Evolutionary conservation across 148 eudicot species (phyloP).

Genomic region (Selenicereus undatus): DNA sequence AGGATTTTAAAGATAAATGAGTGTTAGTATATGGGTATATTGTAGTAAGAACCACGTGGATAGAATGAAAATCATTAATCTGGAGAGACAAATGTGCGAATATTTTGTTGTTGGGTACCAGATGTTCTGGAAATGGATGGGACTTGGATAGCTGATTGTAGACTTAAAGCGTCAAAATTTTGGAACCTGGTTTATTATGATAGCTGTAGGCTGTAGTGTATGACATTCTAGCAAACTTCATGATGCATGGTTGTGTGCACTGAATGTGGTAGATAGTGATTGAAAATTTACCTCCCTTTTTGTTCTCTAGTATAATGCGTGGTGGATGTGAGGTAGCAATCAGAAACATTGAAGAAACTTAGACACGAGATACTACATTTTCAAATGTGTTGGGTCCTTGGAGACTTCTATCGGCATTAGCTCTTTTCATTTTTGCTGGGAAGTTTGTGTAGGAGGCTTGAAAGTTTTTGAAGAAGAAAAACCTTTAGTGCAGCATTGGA

Average conservation of each 20-base stretch:
- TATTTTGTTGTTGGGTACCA: not conserved
- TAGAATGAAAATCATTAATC: not conserved
- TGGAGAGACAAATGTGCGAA: not conserved
- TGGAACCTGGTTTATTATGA: not conserved
- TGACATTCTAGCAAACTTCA: not conserved
- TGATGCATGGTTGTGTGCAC: not conserved
- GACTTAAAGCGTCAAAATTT: not conserved
- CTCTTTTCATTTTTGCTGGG: not conserved
- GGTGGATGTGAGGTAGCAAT: not conserved
- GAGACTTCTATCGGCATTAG: not conserved
- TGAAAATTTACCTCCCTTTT: not conserved
- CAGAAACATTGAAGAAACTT: not conserved
- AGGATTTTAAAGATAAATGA: not conserved
- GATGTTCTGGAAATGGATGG: not conserved
- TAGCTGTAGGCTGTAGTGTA: not conserved
- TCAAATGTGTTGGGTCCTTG: not conserved
- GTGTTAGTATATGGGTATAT: not conserved
- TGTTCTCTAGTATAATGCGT: not conserved
- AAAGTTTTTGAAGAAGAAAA: not conserved
- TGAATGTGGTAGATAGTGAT: not conserved
- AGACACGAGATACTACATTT: not conserved
- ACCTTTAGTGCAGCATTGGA: not conserved
- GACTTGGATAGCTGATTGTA: not conserved
- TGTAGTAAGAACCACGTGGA: not conserved
- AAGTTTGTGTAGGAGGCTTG: not conserved